Conservation (phyloP, 164 flowering plant genomes). For the Liquidambar formosana region DNA sequence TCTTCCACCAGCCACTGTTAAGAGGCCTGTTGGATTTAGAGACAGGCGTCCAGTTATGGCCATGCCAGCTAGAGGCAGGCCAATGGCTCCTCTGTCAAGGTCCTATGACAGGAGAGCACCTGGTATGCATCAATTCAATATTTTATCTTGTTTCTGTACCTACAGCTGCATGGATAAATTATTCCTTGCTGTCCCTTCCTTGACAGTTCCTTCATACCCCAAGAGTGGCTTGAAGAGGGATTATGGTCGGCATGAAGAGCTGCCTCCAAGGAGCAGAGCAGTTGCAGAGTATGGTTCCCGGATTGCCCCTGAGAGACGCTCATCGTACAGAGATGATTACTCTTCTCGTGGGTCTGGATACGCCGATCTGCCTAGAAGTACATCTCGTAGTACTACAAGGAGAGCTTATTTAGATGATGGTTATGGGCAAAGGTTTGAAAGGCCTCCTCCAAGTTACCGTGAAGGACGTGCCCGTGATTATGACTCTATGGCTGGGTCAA, state of each 20-base stretch:
- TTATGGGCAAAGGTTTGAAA: slow-evolving; percentile 75
- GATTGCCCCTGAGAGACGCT: slow-evolving; percentile 57
- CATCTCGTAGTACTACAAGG: slow-evolving; percentile 60
- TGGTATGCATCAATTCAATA: slow-evolving; percentile 37
- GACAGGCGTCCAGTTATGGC: slow-evolving; percentile 66
- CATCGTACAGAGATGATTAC: slow-evolving; percentile 74
- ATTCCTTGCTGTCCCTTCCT: not conserved
- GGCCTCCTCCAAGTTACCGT: slow-evolving; percentile 75
- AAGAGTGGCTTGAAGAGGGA: slow-evolving; percentile 82
- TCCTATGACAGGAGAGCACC: slow-evolving; percentile 79
- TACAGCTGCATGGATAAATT: too few species aligned
- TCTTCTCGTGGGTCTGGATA: slow-evolving; percentile 67
- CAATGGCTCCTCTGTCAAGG: slow-evolving; percentile 66
- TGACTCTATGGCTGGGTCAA: slow-evolving; percentile 82
- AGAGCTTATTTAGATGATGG: slow-evolving; percentile 81
- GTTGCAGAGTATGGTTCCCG: slow-evolving; percentile 68
- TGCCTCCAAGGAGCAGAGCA: slow-evolving; percentile 75
- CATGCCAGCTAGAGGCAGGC: slow-evolving; percentile 65
- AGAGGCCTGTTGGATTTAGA: slow-evolving; percentile 54
- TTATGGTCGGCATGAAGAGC: slow-evolving; percentile 66
- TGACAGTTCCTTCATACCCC: slow-evolving; percentile 72
- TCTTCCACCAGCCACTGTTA: slow-evolving; percentile 42
- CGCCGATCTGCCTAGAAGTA: slow-evolving; percentile 54
- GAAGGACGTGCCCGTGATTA: slow-evolving; percentile 80
- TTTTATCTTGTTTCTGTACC: not conserved